Conservation (phyloP, 148 eudicot genomes). For the Nepenthes mirabilis region DNA sequence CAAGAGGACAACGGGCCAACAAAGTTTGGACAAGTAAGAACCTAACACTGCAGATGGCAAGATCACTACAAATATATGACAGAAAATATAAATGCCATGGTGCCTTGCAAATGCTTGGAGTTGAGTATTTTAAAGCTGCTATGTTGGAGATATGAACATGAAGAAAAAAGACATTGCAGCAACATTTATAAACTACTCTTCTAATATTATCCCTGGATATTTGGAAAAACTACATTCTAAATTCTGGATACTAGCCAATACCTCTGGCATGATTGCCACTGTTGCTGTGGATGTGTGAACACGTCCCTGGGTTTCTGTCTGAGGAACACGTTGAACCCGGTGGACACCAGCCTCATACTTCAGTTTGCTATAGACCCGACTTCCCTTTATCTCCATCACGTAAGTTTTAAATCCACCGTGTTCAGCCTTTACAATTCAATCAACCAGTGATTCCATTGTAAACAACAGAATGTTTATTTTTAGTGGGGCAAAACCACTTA, state of each 20-base stretch:
- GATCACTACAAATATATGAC: not conserved
- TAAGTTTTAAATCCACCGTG: constrained; percentile 83
- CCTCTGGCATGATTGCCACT: constrained; percentile 99
- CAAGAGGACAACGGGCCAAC: too few relatives aligned
- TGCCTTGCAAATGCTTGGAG: not conserved
- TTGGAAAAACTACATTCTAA: too few relatives aligned
- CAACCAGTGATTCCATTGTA: not conserved
- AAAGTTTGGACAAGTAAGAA: too few relatives aligned
- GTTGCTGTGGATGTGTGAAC: constrained; percentile 99
- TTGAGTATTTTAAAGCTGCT: too few relatives aligned
- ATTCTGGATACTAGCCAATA: constrained; percentile 5
- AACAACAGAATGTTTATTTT: constrained; percentile 1
- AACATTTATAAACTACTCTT: too few relatives aligned
- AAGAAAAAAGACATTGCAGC: too few relatives aligned
- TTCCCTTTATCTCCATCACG: constrained; percentile 97
- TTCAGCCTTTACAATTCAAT: constrained; percentile 41
- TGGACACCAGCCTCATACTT: constrained; percentile 96
- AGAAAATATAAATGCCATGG: not conserved
- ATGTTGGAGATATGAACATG: not conserved
- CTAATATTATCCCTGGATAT: too few relatives aligned
- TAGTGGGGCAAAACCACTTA: constrained; percentile 2
- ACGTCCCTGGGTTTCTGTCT: constrained; percentile 97
- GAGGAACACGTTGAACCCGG: constrained; percentile 98
- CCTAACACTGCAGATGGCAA: not conserved
- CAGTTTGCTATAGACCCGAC: constrained; percentile 83